Conservation (phyloP, 2,329 filamentous ascomycete species). For the Colletotrichum sp. region DNA sequence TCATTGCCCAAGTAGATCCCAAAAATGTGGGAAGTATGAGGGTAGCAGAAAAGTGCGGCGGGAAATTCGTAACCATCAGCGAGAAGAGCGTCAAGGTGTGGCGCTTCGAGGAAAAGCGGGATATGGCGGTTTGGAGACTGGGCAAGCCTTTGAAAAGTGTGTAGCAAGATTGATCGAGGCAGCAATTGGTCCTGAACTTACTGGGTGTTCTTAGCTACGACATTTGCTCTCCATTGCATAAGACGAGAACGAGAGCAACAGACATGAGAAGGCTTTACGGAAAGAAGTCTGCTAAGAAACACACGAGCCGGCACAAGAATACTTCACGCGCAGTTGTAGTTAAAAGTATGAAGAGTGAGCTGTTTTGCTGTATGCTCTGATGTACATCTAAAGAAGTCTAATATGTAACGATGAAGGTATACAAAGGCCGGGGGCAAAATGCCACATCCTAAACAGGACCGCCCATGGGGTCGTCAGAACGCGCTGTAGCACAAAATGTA, state of each 20-base stretch:
- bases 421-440: not conserved
- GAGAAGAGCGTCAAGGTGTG: not conserved
- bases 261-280: not conserved
- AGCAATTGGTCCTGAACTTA: too few relatives aligned
- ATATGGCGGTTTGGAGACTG: constrained; percentile 2
- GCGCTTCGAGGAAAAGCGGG: not conserved
- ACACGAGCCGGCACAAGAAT: not conserved
- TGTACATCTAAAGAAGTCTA: not conserved
- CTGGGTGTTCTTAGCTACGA: not conserved
- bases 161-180: too few relatives aligned
- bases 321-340: not conserved
- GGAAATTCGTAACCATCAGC: not conserved
- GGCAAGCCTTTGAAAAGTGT: not conserved
- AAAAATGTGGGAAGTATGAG: not conserved
- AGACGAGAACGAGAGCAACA: rapidly evolving
- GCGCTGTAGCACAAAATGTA: not conserved
- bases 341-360: not conserved
- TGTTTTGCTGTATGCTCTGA: not conserved
- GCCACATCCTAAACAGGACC: not conserved
- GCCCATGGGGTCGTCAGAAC: not conserved
- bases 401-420: not conserved
- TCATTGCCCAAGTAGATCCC: not conserved
- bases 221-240: rapidly evolving
- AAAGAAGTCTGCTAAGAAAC: not conserved
- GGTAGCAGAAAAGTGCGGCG: not conserved